Percentiles rank a stretch among this genome's conserved stretches.
These are phyloP conservation scores for Hamigera avellanea DNA, from an alignment of 495 filamentous ascomycete genomes.

Conservation along the genomic window DNA sequence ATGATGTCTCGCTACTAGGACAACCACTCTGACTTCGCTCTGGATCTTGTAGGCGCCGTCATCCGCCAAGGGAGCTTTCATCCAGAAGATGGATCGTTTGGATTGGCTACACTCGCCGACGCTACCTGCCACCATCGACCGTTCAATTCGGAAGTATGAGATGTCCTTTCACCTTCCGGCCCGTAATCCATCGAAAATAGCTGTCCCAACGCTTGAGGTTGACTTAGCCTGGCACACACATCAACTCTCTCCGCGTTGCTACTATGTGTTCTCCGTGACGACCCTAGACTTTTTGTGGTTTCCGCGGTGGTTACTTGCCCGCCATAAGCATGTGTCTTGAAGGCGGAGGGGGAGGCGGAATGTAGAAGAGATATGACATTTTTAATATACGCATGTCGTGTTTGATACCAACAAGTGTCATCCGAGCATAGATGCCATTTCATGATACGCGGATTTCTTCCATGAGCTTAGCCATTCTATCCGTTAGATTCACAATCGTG, in stretches of 20 bases:
- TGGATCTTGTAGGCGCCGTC: conserved; percentile 68
- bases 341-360: no score
- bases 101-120: conserved; percentile 66
- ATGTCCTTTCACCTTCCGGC: conserved; percentile 59
- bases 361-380: no score
- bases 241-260: conserved; percentile 48
- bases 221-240: conserved; percentile 69
- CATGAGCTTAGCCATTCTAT: no score
- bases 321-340: no score
- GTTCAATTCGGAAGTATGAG: conserved; percentile 55
- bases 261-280: conserved; percentile 41
- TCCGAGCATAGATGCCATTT: no score
- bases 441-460: no score
- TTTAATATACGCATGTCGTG: no score
- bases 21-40: conserved; percentile 55
- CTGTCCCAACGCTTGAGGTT: conserved; percentile 74
- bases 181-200: conserved; percentile 37
- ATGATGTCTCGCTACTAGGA: conserved; percentile 79
- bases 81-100: conserved; percentile 70
- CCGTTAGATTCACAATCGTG: no score
- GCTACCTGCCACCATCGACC: conserved; percentile 48
- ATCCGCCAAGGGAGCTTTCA: conserved; percentile 64
- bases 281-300: no score
- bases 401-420: no score
- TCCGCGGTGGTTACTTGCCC: no score